A percentile compares a stretch with the other conserved stretches of the same genome.
phyloP scores from a whole-genome alignment of 345 rosid species.

The Aquilaria malaccensis region DNA sequence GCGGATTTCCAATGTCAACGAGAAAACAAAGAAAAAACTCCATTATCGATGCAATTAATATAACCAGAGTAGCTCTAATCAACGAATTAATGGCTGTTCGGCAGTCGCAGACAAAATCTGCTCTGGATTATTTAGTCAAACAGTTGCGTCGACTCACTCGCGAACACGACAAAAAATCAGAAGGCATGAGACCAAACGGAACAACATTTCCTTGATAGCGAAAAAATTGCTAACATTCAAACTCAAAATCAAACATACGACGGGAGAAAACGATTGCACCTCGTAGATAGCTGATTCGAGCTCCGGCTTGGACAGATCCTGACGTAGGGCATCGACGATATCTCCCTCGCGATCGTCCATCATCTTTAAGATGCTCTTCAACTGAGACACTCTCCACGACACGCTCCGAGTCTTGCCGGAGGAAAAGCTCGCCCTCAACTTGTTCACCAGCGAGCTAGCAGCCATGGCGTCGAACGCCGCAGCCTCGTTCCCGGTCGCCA shows the following conservation, averaged over 20 bases:
- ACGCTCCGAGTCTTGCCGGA: slow-evolving; percentile 65
- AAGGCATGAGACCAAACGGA: background rate
- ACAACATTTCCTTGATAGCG: background rate
- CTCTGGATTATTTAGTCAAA: too few species aligned
- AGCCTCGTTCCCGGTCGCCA: slow-evolving; percentile 21
- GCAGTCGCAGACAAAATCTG: too few species aligned
- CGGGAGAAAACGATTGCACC: slow-evolving; percentile 25
- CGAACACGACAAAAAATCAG: background rate
- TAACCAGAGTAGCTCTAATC: too few species aligned
- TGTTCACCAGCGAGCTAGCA: slow-evolving; percentile 39
- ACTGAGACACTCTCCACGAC: slow-evolving; percentile 70
- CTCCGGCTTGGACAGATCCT: slow-evolving; percentile 79
- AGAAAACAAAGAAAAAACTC: too few species aligned
- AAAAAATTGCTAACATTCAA: background rate
- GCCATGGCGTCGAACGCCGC: slow-evolving; percentile 39
- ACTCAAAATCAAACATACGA: background rate
- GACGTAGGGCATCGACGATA: slow-evolving; percentile 59
- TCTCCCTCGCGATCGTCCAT: slow-evolving; percentile 55
- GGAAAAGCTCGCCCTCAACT: slow-evolving; percentile 39
- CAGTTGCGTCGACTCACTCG: too few species aligned
- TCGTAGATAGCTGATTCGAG: slow-evolving; percentile 65
- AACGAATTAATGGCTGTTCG: too few species aligned
- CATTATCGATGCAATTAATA: too few species aligned
- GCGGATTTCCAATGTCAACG: too few species aligned
- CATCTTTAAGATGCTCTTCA: slow-evolving; percentile 44